Base-by-base conservation (phyloP, 2,329 filamentous ascomycete genomes). In the Westerdykella sp. region DNA sequence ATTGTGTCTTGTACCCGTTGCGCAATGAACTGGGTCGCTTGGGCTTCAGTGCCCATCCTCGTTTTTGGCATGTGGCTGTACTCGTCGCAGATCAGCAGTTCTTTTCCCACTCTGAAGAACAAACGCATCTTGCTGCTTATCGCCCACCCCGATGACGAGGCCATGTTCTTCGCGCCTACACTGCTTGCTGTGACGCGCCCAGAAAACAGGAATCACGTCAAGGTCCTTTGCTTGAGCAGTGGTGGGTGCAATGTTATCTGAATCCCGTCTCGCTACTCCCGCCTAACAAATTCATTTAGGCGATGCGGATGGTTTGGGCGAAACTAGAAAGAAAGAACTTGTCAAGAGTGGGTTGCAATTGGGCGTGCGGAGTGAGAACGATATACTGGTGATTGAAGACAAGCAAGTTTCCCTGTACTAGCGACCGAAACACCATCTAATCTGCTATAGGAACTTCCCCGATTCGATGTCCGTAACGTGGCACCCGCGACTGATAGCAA, bases 141-240 rank as follows among this genome's bases (percentile, higher is more conserved):
- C 60, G 93, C 93, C 16, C 93, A 98, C 70, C 93, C 93, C 0
- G 93, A 98, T 69, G 93, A 98, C 61, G 93, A 98, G 73, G 93
- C 91, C 67, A 98, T 98, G 93, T 98, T 98, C 76, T 98, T 98
- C 70, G 82, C 89, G 50, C 93, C 93, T 0, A 86, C 88, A 1
- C 75, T 97, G 12, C 76, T 94, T 56, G 82, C 86, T n/a, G 78
- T 98, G 45, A 91, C 89, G 14, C 75, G 79, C 12, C 87, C 88
- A 4, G 80, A 83, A 46, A 75, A 84, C 15, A 85, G 87, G 4
- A 97, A 98, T 69, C 88, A 94, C 63, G 78, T 98, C 61, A 93
- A 94, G 70, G 95, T 98, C 50, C 71, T 97, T 43, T 98, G 93
- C 70, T 72, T 98, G 50, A 94, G 87, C 69, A 91, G 83, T 53